Base-by-base conservation (phyloP, 148 eudicot genomes). In the Fallopia convolvulus region DNA sequence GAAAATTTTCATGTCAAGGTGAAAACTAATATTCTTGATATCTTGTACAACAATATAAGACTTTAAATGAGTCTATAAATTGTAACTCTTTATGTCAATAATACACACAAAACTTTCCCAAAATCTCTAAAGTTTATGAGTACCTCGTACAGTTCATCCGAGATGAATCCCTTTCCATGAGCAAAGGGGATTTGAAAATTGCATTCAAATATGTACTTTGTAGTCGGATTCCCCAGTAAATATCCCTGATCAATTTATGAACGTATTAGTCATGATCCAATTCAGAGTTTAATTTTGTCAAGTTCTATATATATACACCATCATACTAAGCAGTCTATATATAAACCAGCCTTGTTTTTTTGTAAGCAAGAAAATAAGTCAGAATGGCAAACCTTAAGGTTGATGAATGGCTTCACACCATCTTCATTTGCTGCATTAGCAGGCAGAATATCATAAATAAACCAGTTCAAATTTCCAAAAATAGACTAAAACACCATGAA, bases 151-250 rank as follows among this genome's bases (percentile, higher is more conserved):
- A 76, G 82, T 84, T 84, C 89, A 76, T 83, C 82, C 0, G 85
- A 84, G 53, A 85, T 85, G 73, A 85, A 74, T 47, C 83, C 87
- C 88, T 83, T 85, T 44, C 88, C 85, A 83, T 85, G 85, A 70
- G 79, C 76, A 79, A 63, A 85, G 14, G 81, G 80, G 56, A 83
- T 72, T 10, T 0, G 13, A 33, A 56, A 86, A 32, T 84, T 80
- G 33, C 0, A 14, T 32, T 80, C 82, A 11, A 9, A 10, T 30
- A 32, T 71, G 5, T 70, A 68, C 33, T 73, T 75, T 2, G 82
- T 86, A 23, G 20, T 4, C 0, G 89, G 83, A 72, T 86, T 86
- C 23, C 89, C 89, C 30, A 81, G 17, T 36, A 83, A 33, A 44
- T 85, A 85, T 0, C 88, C 88, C 88, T 85, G 72, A 6, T 15